Percentiles rank a stretch among this genome's conserved stretches.
Conservation (phyloP, 1,284 basidiomycete genomes). For the Megacollybia platyphylla region DNA sequence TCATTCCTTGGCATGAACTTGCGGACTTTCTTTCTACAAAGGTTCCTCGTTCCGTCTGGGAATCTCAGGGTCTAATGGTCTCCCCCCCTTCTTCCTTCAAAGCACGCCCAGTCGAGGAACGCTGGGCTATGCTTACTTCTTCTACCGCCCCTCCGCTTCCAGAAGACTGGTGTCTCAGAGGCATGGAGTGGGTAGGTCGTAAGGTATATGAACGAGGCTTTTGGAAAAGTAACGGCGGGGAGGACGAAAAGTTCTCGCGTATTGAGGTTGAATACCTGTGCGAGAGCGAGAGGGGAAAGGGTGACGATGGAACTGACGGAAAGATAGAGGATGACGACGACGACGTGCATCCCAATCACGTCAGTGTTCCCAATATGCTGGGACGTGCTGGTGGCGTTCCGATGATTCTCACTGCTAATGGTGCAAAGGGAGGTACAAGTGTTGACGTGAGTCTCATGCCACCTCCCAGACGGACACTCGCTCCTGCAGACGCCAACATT, state of each 20-base stretch:
- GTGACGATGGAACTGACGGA: constrained; percentile 42
- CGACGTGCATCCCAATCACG: constrained; percentile 22
- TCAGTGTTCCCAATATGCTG: constrained; percentile 6
- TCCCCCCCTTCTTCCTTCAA: neutral
- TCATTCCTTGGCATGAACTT: constrained; percentile 79
- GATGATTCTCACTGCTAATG: neutral
- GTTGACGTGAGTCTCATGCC: constrained; percentile 4
- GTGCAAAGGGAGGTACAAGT: too few relatives aligned
- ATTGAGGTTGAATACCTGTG: constrained; percentile 76
- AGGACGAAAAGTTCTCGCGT: constrained; percentile 33
- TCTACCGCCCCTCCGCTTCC: constrained; percentile 64
- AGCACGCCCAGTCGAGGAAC: constrained; percentile 16
- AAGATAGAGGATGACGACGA: constrained; percentile 63
- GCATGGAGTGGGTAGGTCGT: constrained; percentile 89
- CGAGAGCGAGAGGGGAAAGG: constrained; percentile 38
- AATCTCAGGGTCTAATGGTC: constrained; percentile 25
- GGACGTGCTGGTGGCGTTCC: neutral
- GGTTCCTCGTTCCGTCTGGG: constrained; percentile 45
- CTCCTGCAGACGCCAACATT: constrained; percentile 3
- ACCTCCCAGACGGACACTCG: constrained; percentile 10
- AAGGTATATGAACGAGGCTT: constrained; percentile 85
- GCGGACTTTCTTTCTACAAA: constrained; percentile 47
- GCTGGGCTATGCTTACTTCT: constrained; percentile 50
- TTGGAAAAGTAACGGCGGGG: constrained; percentile 55
- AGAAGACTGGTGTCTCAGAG: constrained; percentile 93